A percentile compares a stretch with the other conserved stretches of the same genome.
Evolutionary conservation across 192 early-diverging fungal species (phyloP).

Genomic region (Backusella mclennaniae): DNA sequence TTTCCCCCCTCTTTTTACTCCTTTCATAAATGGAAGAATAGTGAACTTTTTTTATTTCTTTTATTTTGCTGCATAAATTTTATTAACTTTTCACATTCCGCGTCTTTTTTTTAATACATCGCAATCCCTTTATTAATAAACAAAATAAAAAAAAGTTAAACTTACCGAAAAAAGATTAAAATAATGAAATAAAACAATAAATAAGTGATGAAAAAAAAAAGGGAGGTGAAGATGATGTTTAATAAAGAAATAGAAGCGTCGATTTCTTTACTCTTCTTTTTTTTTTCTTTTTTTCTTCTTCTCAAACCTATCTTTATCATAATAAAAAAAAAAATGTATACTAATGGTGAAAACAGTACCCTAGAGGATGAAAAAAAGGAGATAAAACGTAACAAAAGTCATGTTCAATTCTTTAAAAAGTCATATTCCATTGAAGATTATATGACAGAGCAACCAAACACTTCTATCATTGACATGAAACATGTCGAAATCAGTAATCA

Average conservation of each 20-base stretch:
- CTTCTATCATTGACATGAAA: neutral
- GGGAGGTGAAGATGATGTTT: neutral
- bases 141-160: neutral
- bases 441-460: neutral
- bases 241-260: neutral
- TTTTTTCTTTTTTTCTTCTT: neutral
- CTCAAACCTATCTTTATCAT: neutral
- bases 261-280: neutral
- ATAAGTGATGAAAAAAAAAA: neutral
- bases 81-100: neutral
- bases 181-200: neutral
- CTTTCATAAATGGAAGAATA: neutral
- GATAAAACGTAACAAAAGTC: neutral
- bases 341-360: neutral
- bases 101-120: neutral
- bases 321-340: neutral
- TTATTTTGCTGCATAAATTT: neutral
- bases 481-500: neutral
- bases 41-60: neutral
- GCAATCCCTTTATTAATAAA: conserved; percentile 1
- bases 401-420: conserved; percentile 4
- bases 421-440: neutral
- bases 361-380: neutral
- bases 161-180: neutral
- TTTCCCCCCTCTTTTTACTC: neutral